A percentile compares a stretch with the other conserved stretches of the same genome.
phyloP scores from a whole-genome alignment of 208 protist species.

The Endotrypanum monterogeii region DNA sequence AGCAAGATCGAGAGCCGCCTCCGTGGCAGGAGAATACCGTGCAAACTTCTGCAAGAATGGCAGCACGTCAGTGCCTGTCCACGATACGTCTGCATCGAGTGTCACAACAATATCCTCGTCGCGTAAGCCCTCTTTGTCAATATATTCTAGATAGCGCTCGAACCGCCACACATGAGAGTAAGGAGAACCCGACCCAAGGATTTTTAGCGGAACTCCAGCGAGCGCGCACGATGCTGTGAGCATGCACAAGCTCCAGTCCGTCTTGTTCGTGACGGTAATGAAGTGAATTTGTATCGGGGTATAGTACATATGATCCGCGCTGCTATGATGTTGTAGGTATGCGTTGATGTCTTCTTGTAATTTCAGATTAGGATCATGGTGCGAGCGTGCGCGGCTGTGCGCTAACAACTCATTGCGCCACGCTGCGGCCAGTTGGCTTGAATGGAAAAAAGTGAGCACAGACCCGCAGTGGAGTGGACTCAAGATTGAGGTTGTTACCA shows the following conservation, averaged over 20 bases:
- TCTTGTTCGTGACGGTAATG: slow-evolving; percentile 17
- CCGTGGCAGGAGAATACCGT: slow-evolving; percentile 20
- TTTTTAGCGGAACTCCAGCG: slow-evolving; percentile 12
- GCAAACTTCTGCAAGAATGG: slow-evolving; percentile 36
- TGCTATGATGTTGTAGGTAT: background rate
- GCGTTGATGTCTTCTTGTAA: slow-evolving; percentile 1
- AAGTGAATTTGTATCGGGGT: slow-evolving; percentile 10
- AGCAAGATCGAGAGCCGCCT: slow-evolving; percentile 31
- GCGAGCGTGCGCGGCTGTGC: background rate
- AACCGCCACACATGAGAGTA: slow-evolving; percentile 38
- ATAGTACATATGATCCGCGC: background rate
- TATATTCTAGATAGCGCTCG: slow-evolving; percentile 23
- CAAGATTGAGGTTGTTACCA: too few species aligned
- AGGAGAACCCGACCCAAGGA: slow-evolving; percentile 16
- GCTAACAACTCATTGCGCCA: background rate
- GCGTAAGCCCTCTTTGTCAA: slow-evolving; percentile 27
- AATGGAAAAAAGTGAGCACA: background rate
- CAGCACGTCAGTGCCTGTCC: slow-evolving; percentile 32
- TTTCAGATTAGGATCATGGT: background rate
- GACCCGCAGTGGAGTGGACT: background rate
- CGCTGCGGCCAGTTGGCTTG: background rate
- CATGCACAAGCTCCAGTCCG: slow-evolving; percentile 28
- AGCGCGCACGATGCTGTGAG: slow-evolving; percentile 25
- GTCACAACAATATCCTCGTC: slow-evolving; percentile 41
- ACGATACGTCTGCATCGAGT: slow-evolving; percentile 36